These are phyloP conservation scores for Suillus tomentosus DNA, from an alignment of 768 basidiomycete genomes.

Conservation along the genomic window DNA sequence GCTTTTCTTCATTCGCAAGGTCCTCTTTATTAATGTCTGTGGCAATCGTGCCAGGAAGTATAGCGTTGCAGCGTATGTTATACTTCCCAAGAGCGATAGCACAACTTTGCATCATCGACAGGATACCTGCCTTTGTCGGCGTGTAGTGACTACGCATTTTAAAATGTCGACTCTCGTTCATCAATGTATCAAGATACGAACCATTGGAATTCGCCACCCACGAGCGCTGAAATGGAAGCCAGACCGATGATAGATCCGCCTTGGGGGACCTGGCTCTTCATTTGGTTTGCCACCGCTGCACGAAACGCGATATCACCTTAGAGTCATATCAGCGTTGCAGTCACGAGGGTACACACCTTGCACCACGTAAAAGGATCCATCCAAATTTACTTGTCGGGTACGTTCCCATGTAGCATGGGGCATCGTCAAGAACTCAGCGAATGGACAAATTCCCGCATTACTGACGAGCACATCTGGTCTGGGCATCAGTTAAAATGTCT, in stretches of 20 bases:
- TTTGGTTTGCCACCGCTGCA: conserved; percentile 69
- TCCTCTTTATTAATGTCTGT: conserved; percentile 82
- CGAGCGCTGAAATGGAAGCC: conserved; percentile 77
- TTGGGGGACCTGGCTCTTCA: conserved; percentile 66
- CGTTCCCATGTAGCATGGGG: conserved; percentile 47
- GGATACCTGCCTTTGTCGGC: conserved; percentile 78
- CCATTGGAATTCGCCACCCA: conserved; percentile 75
- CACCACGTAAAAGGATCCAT: conserved; percentile 72
- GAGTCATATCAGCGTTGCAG: neutral
- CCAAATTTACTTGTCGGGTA: conserved; percentile 62
- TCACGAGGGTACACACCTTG: conserved; percentile 45
- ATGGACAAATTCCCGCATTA: conserved; percentile 74
- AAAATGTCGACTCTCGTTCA: neutral
- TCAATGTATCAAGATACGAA: conserved; percentile 25
- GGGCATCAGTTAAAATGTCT: neutral
- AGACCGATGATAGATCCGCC: conserved; percentile 77
- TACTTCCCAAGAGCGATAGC: conserved; percentile 78
- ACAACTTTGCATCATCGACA: conserved; percentile 78
- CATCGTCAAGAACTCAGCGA: conserved; percentile 70
- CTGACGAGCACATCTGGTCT: conserved; percentile 49
- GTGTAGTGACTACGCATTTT: conserved; percentile 59
- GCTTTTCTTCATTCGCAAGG: conserved; percentile 57
- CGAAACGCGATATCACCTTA: conserved; percentile 12
- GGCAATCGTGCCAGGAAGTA: conserved; percentile 76
- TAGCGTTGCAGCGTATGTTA: conserved; percentile 69